Evolutionary conservation across 768 basidiomycete genomes (phyloP).

Genomic region (Serendipita indica): DNA sequence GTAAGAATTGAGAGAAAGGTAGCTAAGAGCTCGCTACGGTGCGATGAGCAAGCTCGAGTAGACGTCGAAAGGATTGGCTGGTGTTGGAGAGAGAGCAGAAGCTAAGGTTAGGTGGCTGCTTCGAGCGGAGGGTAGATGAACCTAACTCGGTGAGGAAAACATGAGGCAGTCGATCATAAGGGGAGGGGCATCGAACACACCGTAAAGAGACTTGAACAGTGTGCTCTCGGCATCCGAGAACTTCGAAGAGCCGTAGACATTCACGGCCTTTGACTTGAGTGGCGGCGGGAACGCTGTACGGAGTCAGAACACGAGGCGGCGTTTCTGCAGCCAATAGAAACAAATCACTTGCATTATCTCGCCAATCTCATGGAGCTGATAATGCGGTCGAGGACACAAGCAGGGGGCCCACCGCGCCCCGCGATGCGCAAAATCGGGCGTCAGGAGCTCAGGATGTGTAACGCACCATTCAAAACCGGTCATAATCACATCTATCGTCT

Average conservation of each 20-base stretch:
- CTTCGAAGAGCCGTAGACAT: too few relatives aligned
- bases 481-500: too few relatives aligned
- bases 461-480: too few relatives aligned
- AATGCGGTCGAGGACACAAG: background rate
- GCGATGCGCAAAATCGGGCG: too few relatives aligned
- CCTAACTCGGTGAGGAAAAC: background rate
- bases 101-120: background rate
- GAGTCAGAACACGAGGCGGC: constrained; percentile 4
- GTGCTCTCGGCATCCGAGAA: background rate
- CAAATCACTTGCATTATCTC: too few relatives aligned
- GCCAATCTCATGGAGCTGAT: background rate
- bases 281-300: background rate
- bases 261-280: background rate
- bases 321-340: too few relatives aligned
- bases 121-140: background rate
- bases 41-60: background rate
- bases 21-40: background rate
- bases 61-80: background rate
- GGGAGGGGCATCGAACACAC: background rate
- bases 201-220: background rate
- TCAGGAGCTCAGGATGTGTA: too few relatives aligned
- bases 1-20: background rate
- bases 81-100: background rate
- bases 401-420: too few relatives aligned
- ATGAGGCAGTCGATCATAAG: constrained; percentile 7